Base-by-base conservation (phyloP, 345 rosid genomes). In the Dipteronia sinensis region DNA sequence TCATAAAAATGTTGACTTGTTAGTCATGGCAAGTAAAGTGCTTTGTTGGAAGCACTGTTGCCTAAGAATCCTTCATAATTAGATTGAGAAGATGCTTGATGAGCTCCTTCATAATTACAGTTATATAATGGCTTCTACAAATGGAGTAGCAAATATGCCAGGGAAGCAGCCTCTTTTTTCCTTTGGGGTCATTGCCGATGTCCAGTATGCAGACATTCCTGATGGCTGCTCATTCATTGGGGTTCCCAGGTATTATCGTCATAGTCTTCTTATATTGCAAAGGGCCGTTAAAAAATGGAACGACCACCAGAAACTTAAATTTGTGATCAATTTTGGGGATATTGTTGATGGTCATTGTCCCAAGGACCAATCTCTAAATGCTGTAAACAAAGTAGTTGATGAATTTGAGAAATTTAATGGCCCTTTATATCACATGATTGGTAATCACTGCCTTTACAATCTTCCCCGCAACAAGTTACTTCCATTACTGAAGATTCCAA, bases 391-490 rank as follows among this genome's bases (percentile, higher is more conserved):
- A 81, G 75, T 94, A 6, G 85, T 71, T 19, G 7, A 20, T 56
- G 97, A 94, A 64, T 90, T 92, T 44, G 83, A 87, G 47, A 91
- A 90, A 44, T 91, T 94, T 75, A 71, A 83, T 5, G 95, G 97
- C n/a, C 88, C 90, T 0, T 86, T 88, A 23, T 88, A 90, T 88
- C 99, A 96, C 76, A 79, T 94, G 92, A 94, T 96, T 69, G 99
- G 98, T 11, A 94, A 96, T 76, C 99, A 96, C 78, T 94, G 98
- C 73, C 93, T 94, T n/a, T 96, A 96, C 86, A 96, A 96, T 81
- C 97, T 96, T 81, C 92, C 93, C 15, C 93, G 98, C 9, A 85
- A 84, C 66, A 78, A 89, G 79, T 68, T 94, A 69, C 94, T 93
- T 68, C 97, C 98, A 0, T 78, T 96, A 4, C 83, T 96, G 77